A percentile compares a stretch with the other conserved stretches of the same genome.
Evolutionary conservation across 2,329 filamentous ascomycete species (phyloP).

Genomic region (Xylaria sp.): DNA sequence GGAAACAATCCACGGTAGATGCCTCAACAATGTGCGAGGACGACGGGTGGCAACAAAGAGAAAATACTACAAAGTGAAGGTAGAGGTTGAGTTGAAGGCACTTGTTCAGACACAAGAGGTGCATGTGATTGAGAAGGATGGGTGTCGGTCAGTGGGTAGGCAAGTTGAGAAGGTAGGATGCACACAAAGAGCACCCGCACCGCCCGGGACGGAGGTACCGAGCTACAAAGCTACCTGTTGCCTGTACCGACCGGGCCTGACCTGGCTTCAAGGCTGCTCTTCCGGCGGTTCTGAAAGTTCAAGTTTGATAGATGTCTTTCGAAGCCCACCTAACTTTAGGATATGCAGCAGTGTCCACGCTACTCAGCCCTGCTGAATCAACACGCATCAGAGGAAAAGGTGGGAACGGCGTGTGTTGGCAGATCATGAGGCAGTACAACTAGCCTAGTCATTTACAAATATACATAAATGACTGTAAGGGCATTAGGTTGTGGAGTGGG

Average conservation of each 20-base stretch:
- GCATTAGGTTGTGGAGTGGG: constrained; percentile 9
- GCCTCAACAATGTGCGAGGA: constrained; percentile 18
- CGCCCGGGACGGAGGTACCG: constrained; percentile 2
- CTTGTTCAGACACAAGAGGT: not conserved
- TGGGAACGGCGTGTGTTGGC: not conserved
- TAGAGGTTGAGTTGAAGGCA: constrained; percentile 17
- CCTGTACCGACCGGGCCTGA: not conserved
- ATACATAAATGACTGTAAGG: not conserved
- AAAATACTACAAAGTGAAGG: not conserved
- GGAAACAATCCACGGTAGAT: constrained; percentile 14
- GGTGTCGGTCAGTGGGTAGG: not conserved
- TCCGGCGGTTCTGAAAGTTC: not conserved
- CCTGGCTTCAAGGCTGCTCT: constrained; percentile 9
- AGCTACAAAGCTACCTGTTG: constrained; percentile 22
- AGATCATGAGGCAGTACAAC: constrained; percentile 15
- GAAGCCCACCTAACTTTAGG: not conserved
- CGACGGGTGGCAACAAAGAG: constrained; percentile 11
- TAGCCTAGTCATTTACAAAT: constrained; percentile 26
- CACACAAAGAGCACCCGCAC: constrained; percentile 20
- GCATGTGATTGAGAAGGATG: not conserved
- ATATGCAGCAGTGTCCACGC: not conserved
- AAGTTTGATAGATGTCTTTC: no score
- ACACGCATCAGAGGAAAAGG: constrained; percentile 1
- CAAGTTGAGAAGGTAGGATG: constrained; percentile 1
- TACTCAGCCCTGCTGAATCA: not conserved